Evolutionary conservation across 257 asterid species (phyloP), one percentile per base, ranked within the genome.

Genomic region (Perilla frutescens): DNA sequence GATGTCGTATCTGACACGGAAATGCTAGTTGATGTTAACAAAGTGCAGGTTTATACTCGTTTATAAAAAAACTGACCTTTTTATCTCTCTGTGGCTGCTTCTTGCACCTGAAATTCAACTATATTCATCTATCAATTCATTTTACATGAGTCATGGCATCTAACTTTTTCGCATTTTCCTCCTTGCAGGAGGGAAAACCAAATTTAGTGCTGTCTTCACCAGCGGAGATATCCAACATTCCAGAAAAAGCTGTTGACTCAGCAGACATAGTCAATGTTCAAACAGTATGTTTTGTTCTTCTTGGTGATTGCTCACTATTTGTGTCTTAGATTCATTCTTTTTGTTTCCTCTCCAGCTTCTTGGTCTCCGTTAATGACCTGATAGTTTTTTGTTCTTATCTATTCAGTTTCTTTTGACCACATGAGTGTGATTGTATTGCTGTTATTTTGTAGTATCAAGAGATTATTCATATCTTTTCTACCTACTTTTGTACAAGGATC

Each of bases 161-260:
- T 62, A 36, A 58, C 29, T 1, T n/a, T 77, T 62, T 7, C n/a
- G 32, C 3, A 50, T 59, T 70, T 53, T 45, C 10, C 56, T 82
- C 83, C 74, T 61, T 81, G 59, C 91, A 90, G 96, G 84, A 72
- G 15, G 82, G 51, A 63, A 77, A 64, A 61, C 54, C 66, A 20
- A 72, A 72, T 77, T 53, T 75, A 54, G 65, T 75, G 64, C 58
- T 73, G 62, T 68, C 90, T 77, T 78, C 84, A 73, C 79, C 79
- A n/a, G 81, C 74, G 20, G 91, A 77, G 47, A 59, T 63, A 59
- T 79, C 86, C 74, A 78, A 76, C 73, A 55, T 41, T 72, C 80
- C 72, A 62, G 82, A 73, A 49, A 81, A 65, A 69, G 45, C 58
- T 73, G 49, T 51, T 62, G 81, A 68, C 39, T 53, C 82, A 9